Percentiles rank a stretch among this genome's conserved stretches.
phyloP scores from a whole-genome alignment of 2,329 filamentous ascomycete species.

The Penicillium digitatum region DNA sequence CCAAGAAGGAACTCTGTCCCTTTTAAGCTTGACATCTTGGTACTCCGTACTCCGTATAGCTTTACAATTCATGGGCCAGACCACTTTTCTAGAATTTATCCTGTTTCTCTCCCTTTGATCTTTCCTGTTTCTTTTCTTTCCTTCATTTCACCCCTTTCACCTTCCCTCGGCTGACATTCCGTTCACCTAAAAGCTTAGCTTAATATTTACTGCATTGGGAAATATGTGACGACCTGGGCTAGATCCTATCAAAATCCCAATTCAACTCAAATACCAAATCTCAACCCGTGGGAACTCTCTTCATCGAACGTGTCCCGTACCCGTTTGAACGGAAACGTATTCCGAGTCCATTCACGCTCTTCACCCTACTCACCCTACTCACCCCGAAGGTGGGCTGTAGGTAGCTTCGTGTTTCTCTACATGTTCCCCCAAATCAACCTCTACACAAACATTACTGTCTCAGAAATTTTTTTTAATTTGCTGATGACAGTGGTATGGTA shows the following conservation, averaged over 20 bases:
- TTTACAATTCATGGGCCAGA: background rate
- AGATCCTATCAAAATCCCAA: background rate
- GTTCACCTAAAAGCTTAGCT: background rate
- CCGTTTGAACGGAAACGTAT: background rate
- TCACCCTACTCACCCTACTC: background rate
- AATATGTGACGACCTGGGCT: background rate
- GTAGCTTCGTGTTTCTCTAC: background rate
- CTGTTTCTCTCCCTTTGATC: background rate
- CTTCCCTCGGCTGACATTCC: background rate
- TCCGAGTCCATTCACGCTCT: constrained; percentile 1
- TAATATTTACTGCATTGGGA: background rate
- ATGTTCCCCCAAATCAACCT: background rate
- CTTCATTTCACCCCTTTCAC: background rate
- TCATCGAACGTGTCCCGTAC: background rate
- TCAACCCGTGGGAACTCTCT: constrained; percentile 1
- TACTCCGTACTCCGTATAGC: too few species aligned
- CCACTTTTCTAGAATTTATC: background rate
- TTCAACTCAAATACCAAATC: background rate
- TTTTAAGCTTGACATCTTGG: too few species aligned
- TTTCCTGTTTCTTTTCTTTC: background rate
- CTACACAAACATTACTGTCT: background rate
- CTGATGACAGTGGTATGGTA: background rate
- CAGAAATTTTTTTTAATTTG: too few species aligned
- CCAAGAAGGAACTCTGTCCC: too few species aligned
- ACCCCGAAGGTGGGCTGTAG: background rate